Percentiles rank a stretch among this genome's conserved stretches.
These are phyloP conservation scores for Colletotrichum incanum DNA, from an alignment of 2,329 filamentous ascomycete species.

Conservation along the genomic window DNA sequence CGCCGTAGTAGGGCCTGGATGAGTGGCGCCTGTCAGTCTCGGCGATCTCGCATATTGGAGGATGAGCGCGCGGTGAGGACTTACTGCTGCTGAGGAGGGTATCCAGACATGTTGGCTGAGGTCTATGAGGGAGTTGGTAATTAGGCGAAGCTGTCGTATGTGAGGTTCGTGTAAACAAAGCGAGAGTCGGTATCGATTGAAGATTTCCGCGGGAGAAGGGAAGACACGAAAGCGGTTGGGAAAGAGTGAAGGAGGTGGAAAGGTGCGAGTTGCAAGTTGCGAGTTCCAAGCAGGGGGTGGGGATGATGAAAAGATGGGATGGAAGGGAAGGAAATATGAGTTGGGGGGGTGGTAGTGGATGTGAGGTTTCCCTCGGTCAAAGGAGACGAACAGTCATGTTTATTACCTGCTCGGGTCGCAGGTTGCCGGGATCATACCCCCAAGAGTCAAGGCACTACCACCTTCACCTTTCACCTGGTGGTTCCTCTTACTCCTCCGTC, in stretches of 20 bases:
- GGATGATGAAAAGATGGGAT: constrained; percentile 18
- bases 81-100: constrained; percentile 44
- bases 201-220: background rate
- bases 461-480: background rate
- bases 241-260: constrained; percentile 24
- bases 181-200: background rate
- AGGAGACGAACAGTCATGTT: constrained; percentile 1
- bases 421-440: constrained; percentile 8
- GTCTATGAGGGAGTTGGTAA: constrained; percentile 33
- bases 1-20: constrained; percentile 43
- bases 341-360: constrained; percentile 5
- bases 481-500: background rate
- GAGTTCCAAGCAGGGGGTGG: constrained; percentile 4
- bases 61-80: constrained; percentile 3
- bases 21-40: constrained; percentile 22
- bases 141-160: constrained; percentile 9
- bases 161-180: constrained; percentile 13
- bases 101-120: constrained; percentile 55
- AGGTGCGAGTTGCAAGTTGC: constrained; percentile 15
- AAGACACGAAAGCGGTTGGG: background rate
- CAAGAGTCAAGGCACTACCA: constrained; percentile 3
- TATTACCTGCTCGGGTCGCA: background rate
- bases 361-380: constrained; percentile 18
- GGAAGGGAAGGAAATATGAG: constrained; percentile 27
- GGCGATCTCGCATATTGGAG: background rate